Evolutionary conservation across 2,329 filamentous ascomycete genomes (phyloP).

Genomic region (Sclerotinia nivalis): DNA sequence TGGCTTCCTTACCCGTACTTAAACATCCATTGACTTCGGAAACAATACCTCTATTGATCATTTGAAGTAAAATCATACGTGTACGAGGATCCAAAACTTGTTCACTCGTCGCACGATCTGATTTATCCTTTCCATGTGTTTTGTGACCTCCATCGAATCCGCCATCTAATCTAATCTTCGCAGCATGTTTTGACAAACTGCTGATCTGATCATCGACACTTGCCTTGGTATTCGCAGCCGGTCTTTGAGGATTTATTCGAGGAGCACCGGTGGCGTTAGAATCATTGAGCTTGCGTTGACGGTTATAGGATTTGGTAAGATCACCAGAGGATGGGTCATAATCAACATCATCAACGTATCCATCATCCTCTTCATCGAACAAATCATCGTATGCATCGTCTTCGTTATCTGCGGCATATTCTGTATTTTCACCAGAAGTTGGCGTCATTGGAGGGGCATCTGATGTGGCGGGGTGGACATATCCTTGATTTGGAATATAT

Average conservation of each 20-base stretch:
- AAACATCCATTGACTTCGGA: slow-evolving; percentile 93
- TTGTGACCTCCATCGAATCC: slow-evolving; percentile 53
- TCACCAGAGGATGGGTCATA: slow-evolving; percentile 63
- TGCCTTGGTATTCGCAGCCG: slow-evolving; percentile 74
- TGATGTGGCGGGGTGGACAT: slow-evolving; percentile 44
- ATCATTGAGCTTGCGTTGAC: slow-evolving; percentile 69
- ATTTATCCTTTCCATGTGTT: slow-evolving; percentile 74
- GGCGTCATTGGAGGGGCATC: slow-evolving; percentile 41
- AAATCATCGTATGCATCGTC: slow-evolving; percentile 49
- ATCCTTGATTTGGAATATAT: slow-evolving; percentile 52
- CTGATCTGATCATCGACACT: slow-evolving; percentile 86
- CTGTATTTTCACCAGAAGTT: slow-evolving; percentile 37
- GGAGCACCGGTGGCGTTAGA: slow-evolving; percentile 50
- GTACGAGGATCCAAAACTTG: slow-evolving; percentile 93
- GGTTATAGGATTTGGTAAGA: slow-evolving; percentile 81
- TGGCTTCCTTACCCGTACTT: slow-evolving; percentile 96
- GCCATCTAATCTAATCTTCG: slow-evolving; percentile 78
- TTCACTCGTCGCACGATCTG: slow-evolving; percentile 89
- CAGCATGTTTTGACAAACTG: slow-evolving; percentile 79
- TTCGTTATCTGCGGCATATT: slow-evolving; percentile 43
- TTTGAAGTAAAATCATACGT: slow-evolving; percentile 91
- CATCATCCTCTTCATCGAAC: slow-evolving; percentile 62
- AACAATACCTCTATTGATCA: slow-evolving; percentile 89
- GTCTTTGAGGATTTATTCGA: slow-evolving; percentile 76
- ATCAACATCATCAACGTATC: slow-evolving; percentile 58